Percentiles rank a stretch among this genome's conserved stretches.
Conservation (phyloP, 495 filamentous ascomycete species). For the Aspergillus carlsbadensis region DNA sequence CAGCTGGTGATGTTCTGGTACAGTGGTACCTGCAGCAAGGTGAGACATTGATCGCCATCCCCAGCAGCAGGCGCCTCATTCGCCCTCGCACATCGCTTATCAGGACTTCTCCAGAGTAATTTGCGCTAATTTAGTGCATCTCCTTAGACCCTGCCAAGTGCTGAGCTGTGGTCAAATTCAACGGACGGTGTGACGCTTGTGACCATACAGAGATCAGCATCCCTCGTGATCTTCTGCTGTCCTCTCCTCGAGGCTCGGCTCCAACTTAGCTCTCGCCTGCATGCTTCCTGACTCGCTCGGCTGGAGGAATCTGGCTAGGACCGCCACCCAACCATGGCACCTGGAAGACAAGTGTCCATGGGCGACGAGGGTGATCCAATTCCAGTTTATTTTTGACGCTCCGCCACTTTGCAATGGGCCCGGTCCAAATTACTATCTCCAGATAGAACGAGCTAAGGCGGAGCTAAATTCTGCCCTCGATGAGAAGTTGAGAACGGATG, state of each 20-base stretch:
- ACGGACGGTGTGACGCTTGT: background rate
- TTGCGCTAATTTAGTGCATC: background rate
- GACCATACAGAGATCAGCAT: background rate
- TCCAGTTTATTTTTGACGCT: background rate
- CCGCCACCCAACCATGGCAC: slow-evolving; percentile 7
- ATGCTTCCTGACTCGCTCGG: too few relatives aligned
- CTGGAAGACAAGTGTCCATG: background rate
- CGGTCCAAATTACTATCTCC: background rate
- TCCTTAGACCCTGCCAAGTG: slow-evolving; percentile 1
- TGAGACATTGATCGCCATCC: background rate
- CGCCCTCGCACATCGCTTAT: background rate
- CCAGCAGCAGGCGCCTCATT: background rate
- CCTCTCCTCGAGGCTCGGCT: background rate
- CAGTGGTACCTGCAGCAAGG: background rate
- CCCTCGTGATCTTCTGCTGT: background rate
- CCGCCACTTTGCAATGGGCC: background rate
- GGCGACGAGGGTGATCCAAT: background rate
- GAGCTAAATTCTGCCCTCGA: background rate
- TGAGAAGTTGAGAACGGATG: background rate
- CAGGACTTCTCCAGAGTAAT: background rate
- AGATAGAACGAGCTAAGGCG: background rate
- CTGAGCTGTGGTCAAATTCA: background rate
- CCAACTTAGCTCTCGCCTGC: too few relatives aligned
- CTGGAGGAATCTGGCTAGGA: background rate
- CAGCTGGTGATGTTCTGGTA: too few relatives aligned